Conservation (phyloP, 441 rosid species). For the Croton setiger region DNA sequence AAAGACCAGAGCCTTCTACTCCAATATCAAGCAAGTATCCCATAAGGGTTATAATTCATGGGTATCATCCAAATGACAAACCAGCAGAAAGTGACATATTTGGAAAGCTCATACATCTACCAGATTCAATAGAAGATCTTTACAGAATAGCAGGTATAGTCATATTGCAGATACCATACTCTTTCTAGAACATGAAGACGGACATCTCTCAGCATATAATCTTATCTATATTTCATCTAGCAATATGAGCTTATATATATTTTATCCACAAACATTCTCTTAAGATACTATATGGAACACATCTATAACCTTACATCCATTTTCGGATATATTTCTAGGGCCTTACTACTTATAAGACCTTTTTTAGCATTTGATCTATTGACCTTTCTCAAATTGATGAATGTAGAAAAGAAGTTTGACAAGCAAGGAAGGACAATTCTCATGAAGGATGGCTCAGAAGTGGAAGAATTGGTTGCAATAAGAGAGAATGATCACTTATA, state of each 20-base stretch:
- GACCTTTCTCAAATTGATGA: constrained; percentile 25
- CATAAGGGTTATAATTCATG: constrained; percentile 68
- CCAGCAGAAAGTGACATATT: constrained; percentile 24
- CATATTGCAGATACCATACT: neutral
- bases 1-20: constrained; percentile 26
- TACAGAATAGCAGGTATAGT: constrained; percentile 67
- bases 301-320: neutral
- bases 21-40: constrained; percentile 29
- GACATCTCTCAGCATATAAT: constrained; percentile 7
- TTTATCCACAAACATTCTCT: neutral
- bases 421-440: constrained; percentile 64
- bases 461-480: constrained; percentile 68
- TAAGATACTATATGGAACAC: neutral
- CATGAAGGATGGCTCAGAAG: constrained; percentile 72
- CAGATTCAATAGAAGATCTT: constrained; percentile 61
- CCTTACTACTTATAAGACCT: neutral
- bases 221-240: neutral
- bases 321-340: too few species aligned
- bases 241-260: too few species aligned
- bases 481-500: constrained; percentile 77
- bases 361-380: neutral
- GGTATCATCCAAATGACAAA: constrained; percentile 52
- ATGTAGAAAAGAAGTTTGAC: constrained; percentile 71
- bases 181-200: constrained; percentile 2
- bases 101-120: constrained; percentile 70